Evolutionary conservation across 1,139 yeast genomes (phyloP), one percentile per base, ranked within the genome.

Genomic region (Yamadazyma triangularis): DNA sequence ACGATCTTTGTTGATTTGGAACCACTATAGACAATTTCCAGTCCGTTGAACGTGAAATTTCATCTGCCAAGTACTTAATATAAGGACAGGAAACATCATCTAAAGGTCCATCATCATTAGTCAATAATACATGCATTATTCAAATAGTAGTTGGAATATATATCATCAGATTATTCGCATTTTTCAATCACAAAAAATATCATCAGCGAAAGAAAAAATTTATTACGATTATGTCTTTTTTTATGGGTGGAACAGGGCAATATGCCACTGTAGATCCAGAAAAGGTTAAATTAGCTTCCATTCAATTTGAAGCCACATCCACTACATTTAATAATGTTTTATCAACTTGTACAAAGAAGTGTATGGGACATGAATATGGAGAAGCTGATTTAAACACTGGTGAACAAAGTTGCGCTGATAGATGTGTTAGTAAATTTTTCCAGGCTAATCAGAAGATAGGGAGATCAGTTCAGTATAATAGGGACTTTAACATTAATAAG

Each of bases 51-150:
- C 66, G 52, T 26, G 54, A 54, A 33, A 91, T 70, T 32, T 86
- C 86, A 41, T 82, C 82, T 9, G 86, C 89, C 30, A 91, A 70
- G 45, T 77, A 82, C 50, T 85, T 82, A 41, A 91, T 71, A 56
- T 89, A 91, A 2, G 96, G 96, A 30, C 96, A 86, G n/a, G 79
- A 67, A 29, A 67, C 58, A 42, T 78, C 84, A 46, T 83, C 78
- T 45, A 93, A 79, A 1, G 97, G 97, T 16, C 98, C 98, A 51
- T 91, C 98, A 56, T 91, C 98, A 58, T 91, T 91, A 15, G 96
- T 88, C 32, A 89, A 56, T 29, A 68, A 57, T 18, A 68, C 53
- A 42, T 67, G 73, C 74, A 68, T 68, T 28, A n/a, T n/a, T 26
- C 15, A 18, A 7, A 18, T 18, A 18, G 20, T 18, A 18, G n/a